Conservation (phyloP, 495 filamentous ascomycete genomes). For the Podospora comata region DNA sequence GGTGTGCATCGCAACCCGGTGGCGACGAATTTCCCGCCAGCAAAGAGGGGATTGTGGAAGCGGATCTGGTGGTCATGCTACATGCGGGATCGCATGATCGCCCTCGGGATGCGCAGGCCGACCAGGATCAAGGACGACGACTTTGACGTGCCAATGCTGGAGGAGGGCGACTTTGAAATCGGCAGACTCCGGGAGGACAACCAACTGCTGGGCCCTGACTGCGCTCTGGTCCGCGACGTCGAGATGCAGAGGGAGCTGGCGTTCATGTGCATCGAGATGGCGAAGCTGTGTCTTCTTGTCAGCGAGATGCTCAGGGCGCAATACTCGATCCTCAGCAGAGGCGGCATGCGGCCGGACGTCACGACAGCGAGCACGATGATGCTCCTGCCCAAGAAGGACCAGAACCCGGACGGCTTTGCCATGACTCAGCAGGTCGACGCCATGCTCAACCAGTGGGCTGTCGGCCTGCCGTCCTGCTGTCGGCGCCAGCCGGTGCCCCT, state of each 20-base stretch:
- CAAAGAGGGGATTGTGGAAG: slow-evolving; percentile 77
- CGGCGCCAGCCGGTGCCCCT: slow-evolving; percentile 53
- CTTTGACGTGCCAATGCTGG: slow-evolving; percentile 85
- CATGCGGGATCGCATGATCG: slow-evolving; percentile 84
- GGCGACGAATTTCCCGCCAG: slow-evolving; percentile 62
- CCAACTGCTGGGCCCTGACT: slow-evolving; percentile 62
- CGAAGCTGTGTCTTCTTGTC: slow-evolving; percentile 82
- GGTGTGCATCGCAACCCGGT: slow-evolving; percentile 79
- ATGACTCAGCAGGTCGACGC: slow-evolving; percentile 50
- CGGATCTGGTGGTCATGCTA: slow-evolving; percentile 94
- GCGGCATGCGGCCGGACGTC: slow-evolving; percentile 64
- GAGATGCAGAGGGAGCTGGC: slow-evolving; percentile 70
- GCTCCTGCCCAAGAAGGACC: slow-evolving; percentile 78
- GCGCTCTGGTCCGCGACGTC: slow-evolving; percentile 60
- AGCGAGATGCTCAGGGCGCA: slow-evolving; percentile 79
- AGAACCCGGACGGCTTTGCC: background rate
- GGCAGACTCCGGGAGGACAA: slow-evolving; percentile 60
- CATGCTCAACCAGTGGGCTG: slow-evolving; percentile 69
- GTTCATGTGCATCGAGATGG: slow-evolving; percentile 85
- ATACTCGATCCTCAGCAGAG: slow-evolving; percentile 82
- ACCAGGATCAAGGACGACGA: slow-evolving; percentile 87
- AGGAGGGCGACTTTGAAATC: slow-evolving; percentile 79
- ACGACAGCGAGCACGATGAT: slow-evolving; percentile 81
- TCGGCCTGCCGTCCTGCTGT: slow-evolving; percentile 64
- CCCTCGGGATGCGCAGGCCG: slow-evolving; percentile 83